Base-by-base conservation (phyloP, 768 basidiomycete species). In the Boletellus emodensis region DNA sequence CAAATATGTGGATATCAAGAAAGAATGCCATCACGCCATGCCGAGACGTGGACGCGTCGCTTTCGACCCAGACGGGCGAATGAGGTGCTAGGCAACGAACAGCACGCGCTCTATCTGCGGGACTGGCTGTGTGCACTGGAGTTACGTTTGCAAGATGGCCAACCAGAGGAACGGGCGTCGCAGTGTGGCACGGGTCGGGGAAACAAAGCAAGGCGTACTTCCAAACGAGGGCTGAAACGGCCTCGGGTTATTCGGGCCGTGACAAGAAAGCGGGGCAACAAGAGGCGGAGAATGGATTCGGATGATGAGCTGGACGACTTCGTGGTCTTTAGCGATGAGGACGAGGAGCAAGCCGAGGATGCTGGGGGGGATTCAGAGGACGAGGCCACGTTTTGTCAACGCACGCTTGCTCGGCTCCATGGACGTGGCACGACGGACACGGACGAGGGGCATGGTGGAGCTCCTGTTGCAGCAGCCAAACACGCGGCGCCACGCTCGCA, bases 11-110 rank as follows among this genome's bases (percentile, higher is more conserved):
- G 61, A 41, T 53, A 56, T 17, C 53, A n/a, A 48, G 52, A 54
- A 32, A 36, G 12, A 13, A n/a, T 2, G 10, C 20, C 42, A 15
- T 55, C 9, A 59, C 66, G 20, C 58, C 71, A 36, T 48, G 28
- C 43, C 71, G 75, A 80, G 36, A 66, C 78, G 12, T 94, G 92
- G 90, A 69, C 77, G 17, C 81, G 85, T 40, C 85, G 79, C 58
- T 94, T 87, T 80, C 81, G 80, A 17, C 93, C 93, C 22, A 76
- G 75, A 46, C 71, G 76, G 37, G 90, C 90, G 12, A 76, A 78
- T 20, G 81, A 94, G 53, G 82, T 93, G 4, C 72, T 95, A 1
- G 90, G 90, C 7, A 94, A 93, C 61, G 83, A 89, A 63, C 63
- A 67, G 9, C 79, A 80, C 43, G 85, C 91, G 1, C 58, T 74